phyloP scores from a whole-genome alignment of 2,329 filamentous ascomycete genomes.

The Tolypocladium inflatum region DNA sequence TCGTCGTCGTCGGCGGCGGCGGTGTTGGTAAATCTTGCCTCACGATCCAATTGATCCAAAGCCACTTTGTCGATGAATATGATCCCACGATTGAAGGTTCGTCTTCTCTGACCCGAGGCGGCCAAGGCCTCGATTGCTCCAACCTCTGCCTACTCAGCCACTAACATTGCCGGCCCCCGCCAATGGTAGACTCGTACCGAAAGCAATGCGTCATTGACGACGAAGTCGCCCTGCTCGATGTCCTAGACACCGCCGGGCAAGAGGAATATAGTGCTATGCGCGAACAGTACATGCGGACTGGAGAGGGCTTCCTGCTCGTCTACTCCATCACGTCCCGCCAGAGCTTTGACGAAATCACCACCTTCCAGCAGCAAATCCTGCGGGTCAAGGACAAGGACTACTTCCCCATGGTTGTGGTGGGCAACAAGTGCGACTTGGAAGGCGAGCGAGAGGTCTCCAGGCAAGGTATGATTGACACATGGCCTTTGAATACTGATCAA shows the following conservation, averaged over 20 bases:
- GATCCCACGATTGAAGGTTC: slow-evolving; percentile 97
- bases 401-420: slow-evolving; percentile 97
- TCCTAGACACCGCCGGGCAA: slow-evolving; percentile 95
- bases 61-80: slow-evolving; percentile 98
- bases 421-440: slow-evolving; percentile 99
- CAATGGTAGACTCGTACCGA: slow-evolving; percentile 80
- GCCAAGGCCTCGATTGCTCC: background rate
- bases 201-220: slow-evolving; percentile 99
- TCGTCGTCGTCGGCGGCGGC: slow-evolving; percentile 95
- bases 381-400: slow-evolving; percentile 99
- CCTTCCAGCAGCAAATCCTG: slow-evolving; percentile 97
- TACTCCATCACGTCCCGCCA: slow-evolving; percentile 98
- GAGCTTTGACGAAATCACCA: slow-evolving; percentile 97
- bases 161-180: slow-evolving; percentile 7
- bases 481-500: background rate
- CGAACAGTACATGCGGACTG: slow-evolving; percentile 99
- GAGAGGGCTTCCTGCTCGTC: slow-evolving; percentile 93
- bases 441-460: slow-evolving; percentile 82
- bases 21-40: slow-evolving; percentile 98
- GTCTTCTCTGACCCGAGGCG: slow-evolving; percentile 15
- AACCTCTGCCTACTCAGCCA: background rate
- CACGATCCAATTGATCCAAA: slow-evolving; percentile 92
- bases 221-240: slow-evolving; percentile 93
- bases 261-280: slow-evolving; percentile 99
- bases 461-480: slow-evolving; percentile 58